Evolutionary conservation across 2,329 filamentous ascomycete genomes (phyloP), one percentile per base, ranked within the genome.

Genomic region (Fusarium sterilihyphosum): DNA sequence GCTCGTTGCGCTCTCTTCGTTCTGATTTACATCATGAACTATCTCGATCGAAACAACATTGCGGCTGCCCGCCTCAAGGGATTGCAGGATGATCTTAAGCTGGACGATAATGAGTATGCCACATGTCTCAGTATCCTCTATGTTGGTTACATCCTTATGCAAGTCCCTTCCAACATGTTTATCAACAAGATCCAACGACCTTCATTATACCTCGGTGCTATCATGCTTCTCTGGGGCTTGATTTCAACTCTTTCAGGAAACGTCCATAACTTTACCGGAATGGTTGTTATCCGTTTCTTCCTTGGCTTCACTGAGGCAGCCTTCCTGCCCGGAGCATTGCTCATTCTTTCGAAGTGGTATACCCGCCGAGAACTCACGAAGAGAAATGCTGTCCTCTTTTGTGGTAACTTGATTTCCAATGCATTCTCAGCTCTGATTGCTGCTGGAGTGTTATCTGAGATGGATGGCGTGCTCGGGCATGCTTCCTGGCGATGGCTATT

Each of bases 11-110:
- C 80, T 84, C 88, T 93, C 75, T 88, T 94, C 65, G 89, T 94
- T 56, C 80, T 94, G 73, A 93, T 94, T 84, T 94, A 94, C 78
- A 93, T 94, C 79, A 86, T 84, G 81, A 94, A 94, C 82, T 94
- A 93, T 80, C 85, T 91, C 37, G 90, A 92, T 77, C 85, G 90
- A 40, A 92, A 92, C 80, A 92, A 93, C 79, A 92, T 93, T 70
- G 91, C 91, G 4, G 87, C 91, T 3, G 92, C 92, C 2, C 87
- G 89, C 20, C 85, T 93, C 60, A 89, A 90, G 78, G 91, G 91
- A 11, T 83, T 94, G 33, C 88, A 92, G 67, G 84, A 85, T 17
- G 92, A 93, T 56, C 82, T 93, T 26, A 79, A 84, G 2, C 84
- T 93, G 67, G 80, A 81, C 37, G 83, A 88, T 76, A 86, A 86